These are phyloP conservation scores for Blastomyces silverae DNA, from an alignment of 2,329 filamentous ascomycete species.

Conservation along the genomic window DNA sequence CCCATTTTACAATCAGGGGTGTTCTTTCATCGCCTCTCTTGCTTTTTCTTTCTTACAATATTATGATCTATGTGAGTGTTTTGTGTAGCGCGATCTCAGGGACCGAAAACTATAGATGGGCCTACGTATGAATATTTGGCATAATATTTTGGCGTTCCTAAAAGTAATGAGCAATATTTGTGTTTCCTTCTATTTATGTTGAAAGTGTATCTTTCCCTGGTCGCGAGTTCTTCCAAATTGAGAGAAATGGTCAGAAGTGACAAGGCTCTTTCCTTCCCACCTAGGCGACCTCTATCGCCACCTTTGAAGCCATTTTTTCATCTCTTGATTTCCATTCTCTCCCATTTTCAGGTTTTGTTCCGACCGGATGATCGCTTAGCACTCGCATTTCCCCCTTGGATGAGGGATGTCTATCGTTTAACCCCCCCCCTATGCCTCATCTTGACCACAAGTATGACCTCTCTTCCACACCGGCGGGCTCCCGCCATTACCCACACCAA, in stretches of 20 bases:
- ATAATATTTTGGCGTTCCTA: background rate
- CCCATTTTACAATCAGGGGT: conserved; percentile 3
- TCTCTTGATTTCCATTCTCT: background rate
- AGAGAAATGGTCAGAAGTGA: background rate
- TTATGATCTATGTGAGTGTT: background rate
- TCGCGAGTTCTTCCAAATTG: conserved; percentile 8
- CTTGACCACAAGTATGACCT: conserved; percentile 2
- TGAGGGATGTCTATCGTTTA: conserved; percentile 16
- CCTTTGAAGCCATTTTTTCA: background rate
- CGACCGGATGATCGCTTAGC: background rate
- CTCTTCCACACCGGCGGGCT: background rate
- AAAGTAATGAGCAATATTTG: background rate
- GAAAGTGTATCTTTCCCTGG: background rate
- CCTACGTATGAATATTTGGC: background rate
- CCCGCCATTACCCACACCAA: conserved; percentile 3
- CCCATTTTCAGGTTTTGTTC: background rate
- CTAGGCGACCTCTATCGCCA: background rate
- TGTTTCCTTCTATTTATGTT: background rate
- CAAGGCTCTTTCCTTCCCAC: background rate
- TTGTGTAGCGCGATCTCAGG: background rate
- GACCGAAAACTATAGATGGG: background rate
- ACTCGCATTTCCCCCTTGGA: background rate
- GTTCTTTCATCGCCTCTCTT: background rate
- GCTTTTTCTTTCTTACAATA: background rate
- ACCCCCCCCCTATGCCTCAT: conserved; percentile 6